A percentile compares a stretch with the other conserved stretches of the same genome.
Conservation (phyloP, 2,329 filamentous ascomycete genomes). For the Aspergillus sp. region DNA sequence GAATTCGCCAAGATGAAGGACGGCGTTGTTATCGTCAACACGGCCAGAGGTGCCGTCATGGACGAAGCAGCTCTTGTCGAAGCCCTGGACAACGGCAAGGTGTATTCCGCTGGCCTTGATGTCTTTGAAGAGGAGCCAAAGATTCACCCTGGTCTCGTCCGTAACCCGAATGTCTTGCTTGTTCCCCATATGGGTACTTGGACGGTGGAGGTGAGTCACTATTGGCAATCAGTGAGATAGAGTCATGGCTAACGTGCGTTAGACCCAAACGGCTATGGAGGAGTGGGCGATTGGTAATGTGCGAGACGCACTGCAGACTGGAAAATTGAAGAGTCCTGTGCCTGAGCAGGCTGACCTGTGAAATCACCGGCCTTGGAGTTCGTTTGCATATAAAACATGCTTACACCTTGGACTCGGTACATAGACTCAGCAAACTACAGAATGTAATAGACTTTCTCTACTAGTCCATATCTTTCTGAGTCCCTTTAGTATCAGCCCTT, state of each 20-base stretch:
- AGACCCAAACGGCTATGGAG: conserved; percentile 60
- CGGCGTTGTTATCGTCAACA: conserved; percentile 73
- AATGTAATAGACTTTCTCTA: neutral
- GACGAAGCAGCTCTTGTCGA: conserved; percentile 72
- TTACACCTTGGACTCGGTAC: neutral
- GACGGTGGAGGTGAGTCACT: conserved; percentile 53
- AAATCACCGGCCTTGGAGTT: neutral
- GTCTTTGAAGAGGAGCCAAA: conserved; percentile 77
- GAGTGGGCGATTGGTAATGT: conserved; percentile 68
- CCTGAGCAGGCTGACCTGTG: conserved; percentile 57
- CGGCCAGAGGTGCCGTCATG: conserved; percentile 73
- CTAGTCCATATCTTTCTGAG: neutral
- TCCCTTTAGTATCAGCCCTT: too few species aligned
- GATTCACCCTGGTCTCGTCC: conserved; percentile 64
- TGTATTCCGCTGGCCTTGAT: conserved; percentile 67
- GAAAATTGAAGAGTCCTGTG: conserved; percentile 62
- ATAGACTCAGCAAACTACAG: neutral
- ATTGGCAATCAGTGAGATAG: too few species aligned
- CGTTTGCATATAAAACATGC: too few species aligned
- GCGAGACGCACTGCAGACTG: conserved; percentile 53
- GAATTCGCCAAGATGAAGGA: conserved; percentile 73
- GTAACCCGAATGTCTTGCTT: conserved; percentile 65
- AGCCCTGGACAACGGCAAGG: conserved; percentile 62
- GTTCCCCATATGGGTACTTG: conserved; percentile 83
- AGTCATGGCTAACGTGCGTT: neutral